phyloP scores from a whole-genome alignment of 2,329 filamentous ascomycete species.

The Dendrostoma leiphaemia region DNA sequence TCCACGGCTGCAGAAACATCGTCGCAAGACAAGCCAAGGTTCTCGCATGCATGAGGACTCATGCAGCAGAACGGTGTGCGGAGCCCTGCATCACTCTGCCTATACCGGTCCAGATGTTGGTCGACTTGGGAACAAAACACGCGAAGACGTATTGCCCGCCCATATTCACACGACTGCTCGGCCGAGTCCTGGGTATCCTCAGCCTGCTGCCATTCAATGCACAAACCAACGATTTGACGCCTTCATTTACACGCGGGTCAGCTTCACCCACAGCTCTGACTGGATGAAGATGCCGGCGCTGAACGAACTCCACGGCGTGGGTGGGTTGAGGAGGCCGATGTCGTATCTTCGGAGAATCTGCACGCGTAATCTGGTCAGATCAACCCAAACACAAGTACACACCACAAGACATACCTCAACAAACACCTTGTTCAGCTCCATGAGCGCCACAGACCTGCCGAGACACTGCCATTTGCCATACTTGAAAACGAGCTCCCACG shows the following conservation, averaged over 20 bases:
- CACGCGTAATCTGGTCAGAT: slow-evolving; percentile 6
- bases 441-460: slow-evolving; percentile 42
- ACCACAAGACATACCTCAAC: slow-evolving; percentile 33
- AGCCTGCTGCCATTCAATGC: not conserved
- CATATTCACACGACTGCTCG: not conserved
- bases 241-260: slow-evolving; percentile 22
- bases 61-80: not conserved
- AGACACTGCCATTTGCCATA: slow-evolving; percentile 42
- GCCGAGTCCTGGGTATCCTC: not conserved
- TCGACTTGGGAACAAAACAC: not conserved
- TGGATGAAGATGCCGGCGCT: slow-evolving; percentile 29
- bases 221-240: not conserved
- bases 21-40: too few relatives aligned
- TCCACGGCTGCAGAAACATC: not conserved
- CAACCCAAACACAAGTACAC: not conserved
- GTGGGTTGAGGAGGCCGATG: slow-evolving; percentile 24
- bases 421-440: slow-evolving; percentile 44
- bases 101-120: not conserved
- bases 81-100: slow-evolving; percentile 1
- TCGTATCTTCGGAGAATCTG: slow-evolving; percentile 24
- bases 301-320: slow-evolving; percentile 24
- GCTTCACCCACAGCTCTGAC: slow-evolving; percentile 26
- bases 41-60: slow-evolving; percentile 4
- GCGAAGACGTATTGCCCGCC: not conserved
- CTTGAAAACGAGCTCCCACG: slow-evolving; percentile 42